These are phyloP conservation scores for Schizopora paradoxa DNA, from an alignment of 1,284 basidiomycete species.

Conservation along the genomic window DNA sequence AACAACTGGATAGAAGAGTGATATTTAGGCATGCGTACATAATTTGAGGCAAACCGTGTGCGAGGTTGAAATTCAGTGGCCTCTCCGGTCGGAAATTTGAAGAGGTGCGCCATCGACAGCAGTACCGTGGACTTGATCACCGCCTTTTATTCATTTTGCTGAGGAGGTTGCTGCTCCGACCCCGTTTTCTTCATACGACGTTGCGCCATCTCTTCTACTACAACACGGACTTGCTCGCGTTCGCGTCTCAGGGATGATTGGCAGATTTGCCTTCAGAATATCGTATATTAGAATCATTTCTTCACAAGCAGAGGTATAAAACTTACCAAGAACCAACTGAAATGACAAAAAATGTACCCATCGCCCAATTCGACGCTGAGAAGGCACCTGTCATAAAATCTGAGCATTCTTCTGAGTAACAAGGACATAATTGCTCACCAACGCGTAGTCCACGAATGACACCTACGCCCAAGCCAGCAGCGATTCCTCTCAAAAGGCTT, in stretches of 20 bases:
- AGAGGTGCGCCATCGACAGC: background rate
- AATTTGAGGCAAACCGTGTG: too few species aligned
- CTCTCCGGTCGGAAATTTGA: background rate
- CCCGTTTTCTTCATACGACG: constrained; percentile 40
- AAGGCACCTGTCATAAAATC: constrained; percentile 24
- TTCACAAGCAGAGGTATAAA: background rate
- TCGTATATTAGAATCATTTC: constrained; percentile 11
- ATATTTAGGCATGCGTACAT: too few species aligned
- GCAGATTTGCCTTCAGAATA: constrained; percentile 52
- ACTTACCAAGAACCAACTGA: constrained; percentile 47
- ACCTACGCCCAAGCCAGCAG: constrained; percentile 47
- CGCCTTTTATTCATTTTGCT: too few species aligned
- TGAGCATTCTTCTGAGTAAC: background rate
- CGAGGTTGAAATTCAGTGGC: too few species aligned
- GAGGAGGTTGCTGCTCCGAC: too few species aligned
- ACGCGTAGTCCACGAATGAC: constrained; percentile 52
- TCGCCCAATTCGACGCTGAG: constrained; percentile 49
- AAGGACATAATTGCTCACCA: constrained; percentile 32
- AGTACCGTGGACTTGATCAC: constrained; percentile 25
- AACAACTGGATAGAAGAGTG: too few species aligned
- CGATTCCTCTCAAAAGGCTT: constrained; percentile 48
- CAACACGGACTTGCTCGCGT: constrained; percentile 46
- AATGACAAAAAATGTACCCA: constrained; percentile 48
- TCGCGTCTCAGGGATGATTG: constrained; percentile 50
- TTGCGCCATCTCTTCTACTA: constrained; percentile 58